Evolutionary conservation across 768 basidiomycete genomes (phyloP).

Genomic region (Rhodotorula sphaerocarpa): DNA sequence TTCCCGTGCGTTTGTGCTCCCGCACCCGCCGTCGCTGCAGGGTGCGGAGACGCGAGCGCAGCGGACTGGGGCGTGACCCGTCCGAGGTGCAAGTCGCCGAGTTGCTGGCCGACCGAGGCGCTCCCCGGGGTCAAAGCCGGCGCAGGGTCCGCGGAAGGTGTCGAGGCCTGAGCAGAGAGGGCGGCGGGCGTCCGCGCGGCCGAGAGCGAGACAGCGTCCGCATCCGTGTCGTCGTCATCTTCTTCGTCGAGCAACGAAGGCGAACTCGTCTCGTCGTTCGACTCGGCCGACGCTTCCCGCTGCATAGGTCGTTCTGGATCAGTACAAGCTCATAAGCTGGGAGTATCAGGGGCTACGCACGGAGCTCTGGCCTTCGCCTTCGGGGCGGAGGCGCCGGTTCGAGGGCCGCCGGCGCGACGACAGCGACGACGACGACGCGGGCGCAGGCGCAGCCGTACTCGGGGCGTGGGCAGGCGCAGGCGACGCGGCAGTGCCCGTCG

Average conservation of each 20-base stretch:
- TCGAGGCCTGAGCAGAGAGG: too few relatives aligned
- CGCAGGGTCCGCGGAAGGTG: background rate
- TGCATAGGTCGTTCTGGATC: too few relatives aligned
- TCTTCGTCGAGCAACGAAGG: background rate
- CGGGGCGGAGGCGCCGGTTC: constrained; percentile 1
- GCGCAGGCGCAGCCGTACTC: background rate
- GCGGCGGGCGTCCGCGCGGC: background rate
- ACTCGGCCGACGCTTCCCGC: constrained; percentile 34
- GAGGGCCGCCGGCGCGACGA: background rate
- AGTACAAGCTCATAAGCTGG: too few relatives aligned
- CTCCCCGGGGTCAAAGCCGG: background rate
- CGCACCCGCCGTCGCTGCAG: background rate
- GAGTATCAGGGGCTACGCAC: constrained; percentile 6
- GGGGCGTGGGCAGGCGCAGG: background rate
- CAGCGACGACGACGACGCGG: background rate
- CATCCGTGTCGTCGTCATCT: constrained; percentile 1
- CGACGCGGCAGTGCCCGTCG: background rate
- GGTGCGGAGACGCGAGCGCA: too few relatives aligned
- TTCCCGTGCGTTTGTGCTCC: background rate
- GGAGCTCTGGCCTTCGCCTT: constrained; percentile 25
- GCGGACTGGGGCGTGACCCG: background rate
- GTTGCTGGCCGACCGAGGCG: background rate
- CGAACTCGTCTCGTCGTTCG: constrained; percentile 23
- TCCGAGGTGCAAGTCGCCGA: too few relatives aligned
- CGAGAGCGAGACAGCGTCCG: background rate